Evolutionary conservation across 257 asterid genomes (phyloP).

Genomic region (Gentiana straminea): DNA sequence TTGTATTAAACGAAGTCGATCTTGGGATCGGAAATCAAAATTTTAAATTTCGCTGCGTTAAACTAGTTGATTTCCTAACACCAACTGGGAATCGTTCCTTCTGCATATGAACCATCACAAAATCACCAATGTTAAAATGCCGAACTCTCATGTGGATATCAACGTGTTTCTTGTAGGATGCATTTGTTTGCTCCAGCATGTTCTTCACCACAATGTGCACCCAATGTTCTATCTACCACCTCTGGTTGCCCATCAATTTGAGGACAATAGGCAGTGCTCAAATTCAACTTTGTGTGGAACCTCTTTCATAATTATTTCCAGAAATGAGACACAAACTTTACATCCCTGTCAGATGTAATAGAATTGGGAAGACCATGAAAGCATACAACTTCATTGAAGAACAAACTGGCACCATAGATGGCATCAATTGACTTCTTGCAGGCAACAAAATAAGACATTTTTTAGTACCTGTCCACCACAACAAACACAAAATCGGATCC

Average conservation of each 20-base stretch:
- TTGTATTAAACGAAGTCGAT: too few species aligned
- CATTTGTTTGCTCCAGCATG: not conserved
- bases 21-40: too few species aligned
- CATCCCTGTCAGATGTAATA: not conserved
- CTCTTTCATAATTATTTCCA: not conserved
- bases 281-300: not conserved
- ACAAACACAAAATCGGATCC: not conserved
- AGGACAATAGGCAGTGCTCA: not conserved
- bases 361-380: not conserved
- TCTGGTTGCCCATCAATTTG: not conserved
- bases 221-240: not conserved
- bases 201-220: not conserved
- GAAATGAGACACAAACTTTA: not conserved
- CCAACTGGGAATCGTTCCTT: not conserved
- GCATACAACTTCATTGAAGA: not conserved
- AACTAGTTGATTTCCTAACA: too few species aligned
- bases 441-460: not conserved
- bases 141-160: not conserved
- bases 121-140: not conserved
- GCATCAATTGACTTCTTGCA: not conserved
- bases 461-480: not conserved
- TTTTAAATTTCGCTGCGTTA: too few species aligned
- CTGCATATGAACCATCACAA: not conserved
- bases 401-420: not conserved
- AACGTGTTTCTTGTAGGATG: not conserved